Percentiles rank a stretch among this genome's conserved stretches.
phyloP scores from a whole-genome alignment of 2,329 filamentous ascomycete genomes.

The Stachybotrys chlorohalonatus region DNA sequence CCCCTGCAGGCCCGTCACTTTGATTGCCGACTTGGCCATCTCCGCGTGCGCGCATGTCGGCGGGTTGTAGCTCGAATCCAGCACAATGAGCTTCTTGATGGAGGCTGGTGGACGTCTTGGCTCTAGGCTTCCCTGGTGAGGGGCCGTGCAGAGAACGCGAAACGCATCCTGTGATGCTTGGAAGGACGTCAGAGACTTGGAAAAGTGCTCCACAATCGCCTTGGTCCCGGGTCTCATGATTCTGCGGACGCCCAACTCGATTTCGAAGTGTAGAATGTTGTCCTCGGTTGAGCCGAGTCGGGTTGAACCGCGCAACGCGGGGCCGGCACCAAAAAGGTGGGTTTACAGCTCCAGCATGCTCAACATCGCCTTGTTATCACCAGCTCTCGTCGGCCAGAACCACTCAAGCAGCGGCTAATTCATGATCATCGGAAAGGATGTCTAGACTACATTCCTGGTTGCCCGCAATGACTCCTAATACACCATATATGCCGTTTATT shows the following conservation, averaged over 20 bases:
- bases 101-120: conserved; percentile 11
- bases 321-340: no score
- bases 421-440: not conserved
- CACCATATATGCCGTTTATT: not conserved
- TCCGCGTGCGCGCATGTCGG: conserved; percentile 52
- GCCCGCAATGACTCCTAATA: not conserved
- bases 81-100: conserved; percentile 36
- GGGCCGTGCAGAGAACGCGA: conserved; percentile 33
- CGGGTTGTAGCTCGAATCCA: conserved; percentile 63
- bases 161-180: conserved; percentile 32
- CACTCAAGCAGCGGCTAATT: no score
- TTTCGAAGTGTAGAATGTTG: no score
- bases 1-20: conserved; percentile 3
- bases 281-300: no score
- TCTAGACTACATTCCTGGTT: not conserved
- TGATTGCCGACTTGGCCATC: conserved; percentile 44
- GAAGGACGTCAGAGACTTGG: conserved; percentile 34
- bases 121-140: conserved; percentile 9
- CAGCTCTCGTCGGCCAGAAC: no score
- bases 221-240: conserved; percentile 14
- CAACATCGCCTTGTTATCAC: no score
- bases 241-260: no score
- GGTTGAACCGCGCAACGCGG: no score
- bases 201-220: conserved; percentile 30
- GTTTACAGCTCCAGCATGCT: no score